A percentile compares a stretch with the other conserved stretches of the same genome.
These are phyloP conservation scores for Flaveria robusta DNA, from an alignment of 129 eudicot genomes.

Conservation along the genomic window DNA sequence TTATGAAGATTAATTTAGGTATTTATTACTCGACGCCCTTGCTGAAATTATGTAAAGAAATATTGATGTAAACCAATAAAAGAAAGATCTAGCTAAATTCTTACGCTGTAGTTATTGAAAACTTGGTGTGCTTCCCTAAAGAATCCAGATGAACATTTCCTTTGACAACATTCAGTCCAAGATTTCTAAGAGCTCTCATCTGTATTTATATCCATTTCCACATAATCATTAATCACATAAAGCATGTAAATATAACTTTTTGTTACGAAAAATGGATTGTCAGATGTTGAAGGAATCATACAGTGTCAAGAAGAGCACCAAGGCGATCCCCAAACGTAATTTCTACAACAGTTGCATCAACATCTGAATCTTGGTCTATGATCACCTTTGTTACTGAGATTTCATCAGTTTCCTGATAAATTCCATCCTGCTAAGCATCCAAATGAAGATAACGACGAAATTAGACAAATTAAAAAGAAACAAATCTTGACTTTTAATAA, in stretches of 20 bases:
- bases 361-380: conserved; percentile 84
- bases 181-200: conserved; percentile 85
- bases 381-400: conserved; percentile 82
- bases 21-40: conserved; percentile 1
- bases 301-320: conserved; percentile 96
- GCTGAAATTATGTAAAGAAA: background rate
- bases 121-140: conserved; percentile 89
- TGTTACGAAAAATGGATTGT: background rate
- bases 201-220: conserved; percentile 36
- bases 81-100: conserved; percentile 27
- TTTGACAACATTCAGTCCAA: conserved; percentile 92
- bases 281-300: conserved; percentile 28
- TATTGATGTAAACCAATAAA: background rate
- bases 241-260: background rate
- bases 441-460: background rate
- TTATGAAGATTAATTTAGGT: background rate
- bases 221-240: conserved; percentile 31
- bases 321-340: conserved; percentile 93
- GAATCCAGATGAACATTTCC: conserved; percentile 91
- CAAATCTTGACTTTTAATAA: background rate
- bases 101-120: conserved; percentile 84
- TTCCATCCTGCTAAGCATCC: conserved; percentile 48
- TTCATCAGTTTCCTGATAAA: conserved; percentile 52
- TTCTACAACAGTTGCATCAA: conserved; percentile 77
- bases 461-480: background rate